A percentile compares a stretch with the other conserved stretches of the same genome.
Evolutionary conservation across 2,329 filamentous ascomycete species (phyloP).

Genomic region (Rutstroemia sp.): DNA sequence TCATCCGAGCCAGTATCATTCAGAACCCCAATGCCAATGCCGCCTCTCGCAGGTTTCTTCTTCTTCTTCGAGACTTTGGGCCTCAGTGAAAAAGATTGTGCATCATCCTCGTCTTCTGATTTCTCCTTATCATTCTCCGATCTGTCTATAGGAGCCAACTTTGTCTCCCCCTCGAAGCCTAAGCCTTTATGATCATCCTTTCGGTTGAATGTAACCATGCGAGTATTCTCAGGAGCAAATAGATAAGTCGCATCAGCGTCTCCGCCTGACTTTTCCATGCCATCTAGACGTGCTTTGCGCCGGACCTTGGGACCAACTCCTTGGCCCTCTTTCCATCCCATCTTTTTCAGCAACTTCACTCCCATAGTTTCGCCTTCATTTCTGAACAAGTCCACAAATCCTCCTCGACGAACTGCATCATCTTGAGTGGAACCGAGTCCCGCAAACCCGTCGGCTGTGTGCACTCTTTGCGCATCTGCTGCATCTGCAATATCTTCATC

Average conservation of each 20-base stretch:
- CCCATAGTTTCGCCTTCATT: constrained; percentile 78
- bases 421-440: constrained; percentile 63
- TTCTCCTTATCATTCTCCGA: constrained; percentile 26
- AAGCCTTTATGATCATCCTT: constrained; percentile 67
- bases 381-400: constrained; percentile 65
- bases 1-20: constrained; percentile 95
- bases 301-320: constrained; percentile 84
- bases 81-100: constrained; percentile 16
- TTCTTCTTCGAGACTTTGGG: constrained; percentile 37
- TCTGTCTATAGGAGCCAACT: constrained; percentile 34
- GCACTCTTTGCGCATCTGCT: constrained; percentile 66
- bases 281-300: constrained; percentile 62
- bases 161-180: constrained; percentile 55
- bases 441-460: constrained; percentile 67
- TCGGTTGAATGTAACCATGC: constrained; percentile 56
- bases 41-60: constrained; percentile 45
- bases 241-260: constrained; percentile 48
- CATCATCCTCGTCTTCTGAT: constrained; percentile 41
- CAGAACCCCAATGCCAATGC: constrained; percentile 79
- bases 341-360: constrained; percentile 72
- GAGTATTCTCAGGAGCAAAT: constrained; percentile 78
- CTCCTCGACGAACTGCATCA: constrained; percentile 41
- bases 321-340: constrained; percentile 95
- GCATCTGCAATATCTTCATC: constrained; percentile 89
- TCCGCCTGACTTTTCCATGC: constrained; percentile 26